A percentile compares a stretch with the other conserved stretches of the same genome.
phyloP scores from a whole-genome alignment of 2,329 filamentous ascomycete genomes.

The Anthostomella pinea region DNA sequence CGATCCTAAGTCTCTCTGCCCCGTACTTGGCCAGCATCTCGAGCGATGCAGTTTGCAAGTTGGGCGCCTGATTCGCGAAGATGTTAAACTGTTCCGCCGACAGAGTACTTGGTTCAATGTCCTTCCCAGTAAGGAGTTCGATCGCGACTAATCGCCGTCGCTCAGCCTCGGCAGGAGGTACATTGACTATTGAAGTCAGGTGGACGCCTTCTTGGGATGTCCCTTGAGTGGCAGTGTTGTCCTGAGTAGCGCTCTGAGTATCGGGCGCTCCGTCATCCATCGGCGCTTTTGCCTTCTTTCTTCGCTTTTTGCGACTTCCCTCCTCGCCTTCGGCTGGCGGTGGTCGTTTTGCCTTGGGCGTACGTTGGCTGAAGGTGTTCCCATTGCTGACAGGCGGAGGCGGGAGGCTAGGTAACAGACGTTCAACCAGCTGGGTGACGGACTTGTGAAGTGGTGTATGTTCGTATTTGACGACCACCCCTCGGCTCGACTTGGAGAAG shows the following conservation, averaged over 20 bases:
- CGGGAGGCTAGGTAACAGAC: conserved; percentile 41
- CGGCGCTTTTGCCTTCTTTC: conserved; percentile 24
- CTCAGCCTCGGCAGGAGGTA: conserved; percentile 46
- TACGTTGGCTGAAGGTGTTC: conserved; percentile 21
- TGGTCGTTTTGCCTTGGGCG: conserved; percentile 30
- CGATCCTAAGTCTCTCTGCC: conserved; percentile 54
- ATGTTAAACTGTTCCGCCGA: conserved; percentile 57
- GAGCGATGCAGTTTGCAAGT: conserved; percentile 53
- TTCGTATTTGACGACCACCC: conserved; percentile 52
- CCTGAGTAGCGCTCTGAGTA: conserved; percentile 7
- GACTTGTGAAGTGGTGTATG: conserved; percentile 57
- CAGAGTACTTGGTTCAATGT: conserved; percentile 51
- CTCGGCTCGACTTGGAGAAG: conserved; percentile 46
- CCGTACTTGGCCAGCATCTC: conserved; percentile 56
- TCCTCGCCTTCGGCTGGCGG: conserved; percentile 27
- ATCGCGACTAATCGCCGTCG: conserved; percentile 48
- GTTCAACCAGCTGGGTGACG: conserved; percentile 47
- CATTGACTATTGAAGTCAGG: conserved; percentile 35
- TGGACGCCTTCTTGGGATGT: conserved; percentile 15
- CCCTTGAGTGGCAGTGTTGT: conserved; percentile 12
- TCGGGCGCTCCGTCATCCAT: conserved; percentile 10
- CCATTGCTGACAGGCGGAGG: conserved; percentile 31
- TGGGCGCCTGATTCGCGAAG: conserved; percentile 57
- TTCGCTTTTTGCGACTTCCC: conserved; percentile 26
- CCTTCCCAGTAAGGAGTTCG: conserved; percentile 44